Base-by-base conservation (phyloP, 2,329 filamentous ascomycete genomes). In the Fusarium sp. region DNA sequence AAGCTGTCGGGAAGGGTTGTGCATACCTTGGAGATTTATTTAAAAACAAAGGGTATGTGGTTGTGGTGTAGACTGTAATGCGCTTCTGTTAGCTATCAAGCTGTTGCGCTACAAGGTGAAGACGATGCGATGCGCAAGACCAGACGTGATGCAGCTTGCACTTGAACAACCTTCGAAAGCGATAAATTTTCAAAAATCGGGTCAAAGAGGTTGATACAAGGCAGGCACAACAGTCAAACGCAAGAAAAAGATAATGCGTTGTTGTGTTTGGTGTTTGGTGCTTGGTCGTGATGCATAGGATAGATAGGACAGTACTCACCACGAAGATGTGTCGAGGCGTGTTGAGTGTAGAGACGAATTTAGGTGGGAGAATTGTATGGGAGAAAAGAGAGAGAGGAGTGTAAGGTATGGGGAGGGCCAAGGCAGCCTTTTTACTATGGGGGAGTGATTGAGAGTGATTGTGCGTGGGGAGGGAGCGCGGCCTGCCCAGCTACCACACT, bases 381-480 rank as follows among this genome's bases (percentile, higher is more conserved):
- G 84, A 85, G 81, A 83, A 82, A 80, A 83, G 83, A 85, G 82
- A 83, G 81, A 77, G 79, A 79, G 81, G 81, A 80, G 73, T 32
- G 81, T 82, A 81, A 78, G 83, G 83, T 84, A 85, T 83, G 83
- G 83, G 81, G 80, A 74, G 77, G 78, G 79, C 80, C 80, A 80
- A 80, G 80, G 81, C 81, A 81, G 82, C 84, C 84, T 87, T 88
- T 88, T 88, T 87, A 88, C 85, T 86, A 85, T 85, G 85, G 82
- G 83, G 79, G 83, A 83, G 83, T 87, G 85, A 87, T 88, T 87
- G 84, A 83, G 84, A 83, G 83, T 87, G 85, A 87, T 88, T 87
- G 84, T 80, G 67, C 66, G 83, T 76, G 79, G 76, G 77, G 72
- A 73, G 72, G 60, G 71, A 73, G 71, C 69, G 71, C 69, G 71